These are phyloP conservation scores for Cymbidium sinense DNA, from an alignment of 106 monocot species.

Conservation along the genomic window DNA sequence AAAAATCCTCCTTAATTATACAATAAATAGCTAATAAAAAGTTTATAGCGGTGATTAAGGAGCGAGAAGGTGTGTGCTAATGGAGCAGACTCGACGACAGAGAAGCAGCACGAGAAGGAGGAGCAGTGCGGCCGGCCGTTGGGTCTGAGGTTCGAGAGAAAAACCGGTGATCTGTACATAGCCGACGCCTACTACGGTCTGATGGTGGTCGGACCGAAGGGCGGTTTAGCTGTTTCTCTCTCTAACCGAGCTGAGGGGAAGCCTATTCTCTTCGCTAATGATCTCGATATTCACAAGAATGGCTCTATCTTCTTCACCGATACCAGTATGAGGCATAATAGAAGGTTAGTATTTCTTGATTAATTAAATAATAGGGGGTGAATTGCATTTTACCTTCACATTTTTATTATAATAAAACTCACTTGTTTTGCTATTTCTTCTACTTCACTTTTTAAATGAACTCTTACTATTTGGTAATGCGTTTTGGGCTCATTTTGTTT, in stretches of 20 bases:
- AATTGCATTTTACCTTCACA: too few species aligned
- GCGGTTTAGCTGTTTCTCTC: constrained; percentile 61
- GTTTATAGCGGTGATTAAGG: constrained; percentile 20
- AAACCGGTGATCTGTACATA: constrained; percentile 71
- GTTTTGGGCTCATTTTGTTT: too few species aligned
- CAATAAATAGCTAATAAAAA: background rate
- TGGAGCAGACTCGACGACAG: constrained; percentile 53
- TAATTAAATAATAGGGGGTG: too few species aligned
- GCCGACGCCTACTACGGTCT: constrained; percentile 87
- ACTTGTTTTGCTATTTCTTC: background rate
- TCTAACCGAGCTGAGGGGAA: constrained; percentile 45
- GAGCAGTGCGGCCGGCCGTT: constrained; percentile 74
- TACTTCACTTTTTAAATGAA: too few species aligned
- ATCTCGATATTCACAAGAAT: constrained; percentile 75
- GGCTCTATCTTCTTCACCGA: constrained; percentile 93
- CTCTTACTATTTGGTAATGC: too few species aligned
- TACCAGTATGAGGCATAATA: constrained; percentile 68
- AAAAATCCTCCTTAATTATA: too few species aligned
- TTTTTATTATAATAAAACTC: too few species aligned
- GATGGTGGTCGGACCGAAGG: constrained; percentile 36
- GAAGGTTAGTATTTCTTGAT: too few species aligned
- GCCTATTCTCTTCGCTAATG: constrained; percentile 80
- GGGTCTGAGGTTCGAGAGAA: constrained; percentile 61
- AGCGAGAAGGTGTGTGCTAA: constrained; percentile 43
- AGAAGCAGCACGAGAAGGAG: constrained; percentile 60